Conservation (phyloP, 306 rosid genomes). For the Vachellia pachyceras region DNA sequence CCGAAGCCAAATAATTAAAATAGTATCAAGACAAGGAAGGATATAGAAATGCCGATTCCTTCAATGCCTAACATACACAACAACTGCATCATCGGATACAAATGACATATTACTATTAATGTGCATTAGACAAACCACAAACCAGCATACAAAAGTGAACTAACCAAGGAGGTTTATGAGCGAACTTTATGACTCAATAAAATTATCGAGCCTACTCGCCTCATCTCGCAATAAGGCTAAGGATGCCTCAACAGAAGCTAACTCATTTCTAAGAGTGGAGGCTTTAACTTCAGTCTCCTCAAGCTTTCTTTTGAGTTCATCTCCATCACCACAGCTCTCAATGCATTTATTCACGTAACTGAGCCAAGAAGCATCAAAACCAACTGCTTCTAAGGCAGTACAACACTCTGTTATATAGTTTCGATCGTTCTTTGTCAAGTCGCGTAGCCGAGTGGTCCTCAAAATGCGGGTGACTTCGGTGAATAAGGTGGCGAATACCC, state of each 20-base stretch:
- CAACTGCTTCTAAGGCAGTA: neutral
- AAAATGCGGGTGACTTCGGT: neutral
- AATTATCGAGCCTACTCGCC: neutral
- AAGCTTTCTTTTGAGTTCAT: neutral
- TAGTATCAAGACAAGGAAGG: too few relatives aligned
- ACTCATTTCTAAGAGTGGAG: neutral
- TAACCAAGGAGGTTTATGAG: too few relatives aligned
- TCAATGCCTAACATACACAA: too few relatives aligned
- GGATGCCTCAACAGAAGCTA: neutral
- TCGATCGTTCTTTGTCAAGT: too few relatives aligned
- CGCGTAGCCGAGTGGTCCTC: neutral
- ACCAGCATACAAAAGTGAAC: too few relatives aligned
- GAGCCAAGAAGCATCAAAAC: neutral
- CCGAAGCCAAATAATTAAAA: too few relatives aligned
- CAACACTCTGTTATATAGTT: too few relatives aligned
- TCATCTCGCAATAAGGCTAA: neutral
- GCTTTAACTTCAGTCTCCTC: neutral
- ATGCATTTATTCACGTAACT: neutral
- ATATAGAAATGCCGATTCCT: too few relatives aligned
- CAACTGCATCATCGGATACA: too few relatives aligned
- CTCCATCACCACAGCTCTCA: neutral
- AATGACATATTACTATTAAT: too few relatives aligned
- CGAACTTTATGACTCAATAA: neutral
- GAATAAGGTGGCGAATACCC: neutral
- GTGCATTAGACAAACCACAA: too few relatives aligned